phyloP scores from a whole-genome alignment of 108 stramenopile genomes.

The Nannochloropsis oceanica region DNA sequence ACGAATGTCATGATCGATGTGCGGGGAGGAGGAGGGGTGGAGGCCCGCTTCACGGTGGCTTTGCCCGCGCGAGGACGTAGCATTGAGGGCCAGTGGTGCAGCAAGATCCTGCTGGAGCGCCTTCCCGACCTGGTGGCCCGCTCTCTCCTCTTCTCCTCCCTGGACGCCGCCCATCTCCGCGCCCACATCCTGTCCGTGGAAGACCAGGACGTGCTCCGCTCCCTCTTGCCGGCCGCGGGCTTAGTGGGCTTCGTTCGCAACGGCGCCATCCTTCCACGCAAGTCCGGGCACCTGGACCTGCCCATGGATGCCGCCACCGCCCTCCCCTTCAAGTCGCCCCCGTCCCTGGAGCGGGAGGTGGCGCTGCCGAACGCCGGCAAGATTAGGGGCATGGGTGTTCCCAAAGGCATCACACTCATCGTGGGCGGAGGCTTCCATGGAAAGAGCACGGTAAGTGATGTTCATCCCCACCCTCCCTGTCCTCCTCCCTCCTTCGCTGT shows the following conservation, averaged over 20 bases:
- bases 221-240: conserved; percentile 44
- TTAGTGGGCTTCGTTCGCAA: conserved; percentile 72
- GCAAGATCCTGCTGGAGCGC: conserved; percentile 50
- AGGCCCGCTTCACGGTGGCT: conserved; percentile 71
- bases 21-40: conserved; percentile 41
- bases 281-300: conserved; percentile 61
- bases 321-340: conserved; percentile 47
- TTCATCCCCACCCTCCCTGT: background rate
- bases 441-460: conserved; percentile 57
- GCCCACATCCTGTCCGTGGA: conserved; percentile 61
- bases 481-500: background rate
- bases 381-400: conserved; percentile 74
- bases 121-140: conserved; percentile 52
- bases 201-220: conserved; percentile 64
- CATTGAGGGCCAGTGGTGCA: conserved; percentile 62
- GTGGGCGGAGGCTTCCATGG: conserved; percentile 98
- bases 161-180: conserved; percentile 36
- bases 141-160: conserved; percentile 39
- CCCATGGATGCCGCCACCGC: conserved; percentile 47
- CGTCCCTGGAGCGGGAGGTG: conserved; percentile 13
- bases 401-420: conserved; percentile 75
- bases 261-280: conserved; percentile 68
- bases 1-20: conserved; percentile 50
- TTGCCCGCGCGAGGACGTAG: conserved; percentile 71
- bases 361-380: conserved; percentile 16